phyloP scores from a whole-genome alignment of 176 grass and related monocot species.

The Luzula sylvatica region DNA sequence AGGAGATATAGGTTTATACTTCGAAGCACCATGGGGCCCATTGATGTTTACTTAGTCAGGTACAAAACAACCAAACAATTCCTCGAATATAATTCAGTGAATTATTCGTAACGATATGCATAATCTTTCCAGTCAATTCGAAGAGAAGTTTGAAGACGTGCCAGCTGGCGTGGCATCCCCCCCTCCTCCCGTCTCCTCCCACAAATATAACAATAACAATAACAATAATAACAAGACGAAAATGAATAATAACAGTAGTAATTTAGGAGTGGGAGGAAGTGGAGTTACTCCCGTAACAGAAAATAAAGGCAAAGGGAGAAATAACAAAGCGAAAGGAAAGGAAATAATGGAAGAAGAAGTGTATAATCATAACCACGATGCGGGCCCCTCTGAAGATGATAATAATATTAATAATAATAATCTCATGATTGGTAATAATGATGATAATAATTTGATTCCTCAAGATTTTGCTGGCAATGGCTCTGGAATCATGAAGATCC shows the following conservation, averaged over 20 bases:
- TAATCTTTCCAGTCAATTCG: slow-evolving; percentile 54
- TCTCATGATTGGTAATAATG: background rate
- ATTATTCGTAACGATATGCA: background rate
- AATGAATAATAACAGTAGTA: slow-evolving; percentile 3
- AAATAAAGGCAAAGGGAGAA: slow-evolving; percentile 21
- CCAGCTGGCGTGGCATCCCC: slow-evolving; percentile 30
- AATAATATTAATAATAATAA: slow-evolving; percentile 13
- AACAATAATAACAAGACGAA: slow-evolving; percentile 20
- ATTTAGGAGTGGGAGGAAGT: slow-evolving; percentile 22
- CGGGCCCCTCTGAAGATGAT: slow-evolving; percentile 23
- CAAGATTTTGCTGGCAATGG: slow-evolving; percentile 41
- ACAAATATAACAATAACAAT: slow-evolving; percentile 2
- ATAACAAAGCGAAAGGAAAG: slow-evolving; percentile 27
- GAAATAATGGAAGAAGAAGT: slow-evolving; percentile 6
- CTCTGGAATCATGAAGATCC: slow-evolving; percentile 53
- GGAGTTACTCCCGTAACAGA: slow-evolving; percentile 12
- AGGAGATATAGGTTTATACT: slow-evolving; percentile 85
- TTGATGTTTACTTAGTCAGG: slow-evolving; percentile 94
- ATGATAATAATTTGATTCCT: slow-evolving; percentile 29
- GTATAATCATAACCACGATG: slow-evolving; percentile 20
- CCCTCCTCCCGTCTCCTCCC: background rate
- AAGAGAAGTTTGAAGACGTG: slow-evolving; percentile 62
- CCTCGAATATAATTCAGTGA: no score
- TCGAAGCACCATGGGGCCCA: slow-evolving; percentile 81
- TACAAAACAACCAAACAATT: slow-evolving; percentile 18